These are phyloP conservation scores for Mortierella hygrophila DNA, from an alignment of 192 early-diverging fungal species.

Conservation along the genomic window DNA sequence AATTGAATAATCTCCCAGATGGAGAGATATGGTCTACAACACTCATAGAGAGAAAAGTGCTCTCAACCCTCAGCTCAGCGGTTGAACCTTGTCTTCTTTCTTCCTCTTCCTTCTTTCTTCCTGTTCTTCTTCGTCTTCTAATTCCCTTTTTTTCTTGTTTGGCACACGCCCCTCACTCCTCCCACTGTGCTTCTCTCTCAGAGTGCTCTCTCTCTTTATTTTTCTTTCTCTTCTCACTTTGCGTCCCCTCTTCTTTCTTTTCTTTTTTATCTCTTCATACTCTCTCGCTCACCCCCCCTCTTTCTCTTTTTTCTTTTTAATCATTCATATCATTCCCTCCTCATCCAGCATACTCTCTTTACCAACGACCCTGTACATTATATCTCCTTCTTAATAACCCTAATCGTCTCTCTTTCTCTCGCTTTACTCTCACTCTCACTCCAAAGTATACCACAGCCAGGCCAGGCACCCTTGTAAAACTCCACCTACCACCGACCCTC, in stretches of 20 bases:
- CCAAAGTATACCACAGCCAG: conserved; percentile 4
- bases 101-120: background rate
- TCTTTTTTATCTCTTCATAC: background rate
- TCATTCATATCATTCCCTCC: background rate
- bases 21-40: background rate
- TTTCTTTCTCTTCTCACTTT: background rate
- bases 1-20: conserved; percentile 11
- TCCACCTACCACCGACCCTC: background rate
- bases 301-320: background rate
- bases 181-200: background rate
- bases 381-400: background rate
- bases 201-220: background rate
- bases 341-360: background rate
- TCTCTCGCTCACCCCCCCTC: background rate
- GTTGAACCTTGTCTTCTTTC: conserved; percentile 6
- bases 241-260: background rate
- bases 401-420: background rate
- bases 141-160: background rate
- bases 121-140: background rate
- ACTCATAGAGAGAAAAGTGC: background rate
- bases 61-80: conserved; percentile 10
- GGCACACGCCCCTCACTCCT: background rate
- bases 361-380: conserved; percentile 4
- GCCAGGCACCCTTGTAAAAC: too few species aligned
- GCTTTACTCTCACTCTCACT: background rate